Base-by-base conservation (phyloP, 1,284 basidiomycete genomes). In the Ganoderma lucidum region DNA sequence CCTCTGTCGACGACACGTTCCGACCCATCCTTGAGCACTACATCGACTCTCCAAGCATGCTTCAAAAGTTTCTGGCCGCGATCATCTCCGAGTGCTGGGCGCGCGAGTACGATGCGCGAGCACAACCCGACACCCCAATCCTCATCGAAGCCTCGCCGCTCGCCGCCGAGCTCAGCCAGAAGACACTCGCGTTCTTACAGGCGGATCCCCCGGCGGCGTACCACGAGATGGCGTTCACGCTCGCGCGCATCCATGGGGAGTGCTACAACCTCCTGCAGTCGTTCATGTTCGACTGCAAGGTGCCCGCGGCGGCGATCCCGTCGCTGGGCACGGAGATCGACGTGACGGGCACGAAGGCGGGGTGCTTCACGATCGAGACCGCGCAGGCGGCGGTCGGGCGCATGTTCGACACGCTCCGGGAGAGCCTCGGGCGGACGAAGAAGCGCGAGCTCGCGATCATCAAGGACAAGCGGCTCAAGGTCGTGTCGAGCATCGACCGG, bases 1-100 rank as follows among this genome's bases (percentile, higher is more conserved):
- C 59, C 14, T 67, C 80, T 8, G 84, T 87, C 39, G 90, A 92
- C 66, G 85, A 86, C 30, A 82, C 87, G 69, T 95, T 95, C 79
- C 84, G 88, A 42, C 88, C 89, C 0, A 89, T 94, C 64, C 85
- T 99, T 9, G 75, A 87, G 4, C 90, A 93, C 72, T 97, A 96
- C 72, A 83, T 98, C 73, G 87, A 90, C 53, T 98, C 97, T 0
- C 87, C 90, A 0, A 97, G 95, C 75, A 97, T 98, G 84, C 87
- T 99, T 30, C 96, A 98, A 77, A 93, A 94, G 74, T 93, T 97
- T 78, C 82, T 99, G 39, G 85, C 93, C 3, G 91, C 95, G 5
- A 89, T 95, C 44, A 88, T 99, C 73, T 83, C 96, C 1, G 96
- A 98, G 79, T 96, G 99, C 83, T 99, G 97, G 98, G 95, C 96